Conservation (phyloP, 192 early-diverging fungal species). For the Anaeromyces robustus region DNA sequence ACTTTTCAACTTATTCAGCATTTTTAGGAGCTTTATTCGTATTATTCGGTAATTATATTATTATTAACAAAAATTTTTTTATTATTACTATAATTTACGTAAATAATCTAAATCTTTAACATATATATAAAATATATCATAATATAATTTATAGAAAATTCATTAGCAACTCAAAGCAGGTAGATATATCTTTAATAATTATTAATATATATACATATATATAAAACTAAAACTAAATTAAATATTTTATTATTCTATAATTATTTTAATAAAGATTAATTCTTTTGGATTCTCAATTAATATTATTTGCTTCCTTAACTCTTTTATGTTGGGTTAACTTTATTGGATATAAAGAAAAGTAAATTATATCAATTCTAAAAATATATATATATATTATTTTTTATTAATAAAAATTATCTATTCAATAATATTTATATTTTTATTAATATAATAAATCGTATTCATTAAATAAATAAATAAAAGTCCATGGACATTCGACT, state of each 20-base stretch:
- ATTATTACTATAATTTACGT: too few relatives aligned
- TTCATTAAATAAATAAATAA: not conserved
- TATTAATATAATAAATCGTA: conserved; percentile 13
- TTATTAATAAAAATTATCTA: conserved; percentile 19
- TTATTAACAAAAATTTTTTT: too few relatives aligned
- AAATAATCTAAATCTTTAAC: too few relatives aligned
- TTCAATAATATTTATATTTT: conserved; percentile 25
- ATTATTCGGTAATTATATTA: conserved; percentile 12
- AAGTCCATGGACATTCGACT: conserved; percentile 23
- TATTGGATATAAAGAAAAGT: conserved; percentile 9
- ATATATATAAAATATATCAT: too few relatives aligned
- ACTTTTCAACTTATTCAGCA: conserved; percentile 14
- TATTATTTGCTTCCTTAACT: conserved; percentile 77
- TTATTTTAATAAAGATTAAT: conserved; percentile 85
- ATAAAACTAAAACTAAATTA: too few relatives aligned
- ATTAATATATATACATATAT: conserved; percentile 15
- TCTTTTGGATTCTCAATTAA: conserved; percentile 80
- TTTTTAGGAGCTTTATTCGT: conserved; percentile 25
- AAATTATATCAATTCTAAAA: not conserved
- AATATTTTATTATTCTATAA: conserved; percentile 10
- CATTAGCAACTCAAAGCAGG: not conserved
- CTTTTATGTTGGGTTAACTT: conserved; percentile 57
- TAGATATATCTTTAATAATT: not conserved
- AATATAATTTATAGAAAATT: not conserved
- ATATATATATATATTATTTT: conserved; percentile 14